Evolutionary conservation across 768 basidiomycete genomes (phyloP).

Genomic region (Calvatia gigantea): DNA sequence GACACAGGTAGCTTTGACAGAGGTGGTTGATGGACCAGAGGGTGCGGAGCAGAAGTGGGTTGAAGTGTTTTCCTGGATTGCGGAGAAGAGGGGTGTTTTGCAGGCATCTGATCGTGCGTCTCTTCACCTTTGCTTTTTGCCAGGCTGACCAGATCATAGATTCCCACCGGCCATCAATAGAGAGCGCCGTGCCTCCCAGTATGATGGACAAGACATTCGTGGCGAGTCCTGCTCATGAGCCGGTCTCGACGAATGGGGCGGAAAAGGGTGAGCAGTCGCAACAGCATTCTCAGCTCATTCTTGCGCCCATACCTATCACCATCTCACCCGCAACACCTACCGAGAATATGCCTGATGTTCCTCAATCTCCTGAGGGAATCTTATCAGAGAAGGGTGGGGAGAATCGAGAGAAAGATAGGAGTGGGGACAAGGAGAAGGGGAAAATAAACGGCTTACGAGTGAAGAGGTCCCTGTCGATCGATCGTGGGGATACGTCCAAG

Average conservation of each 20-base stretch:
- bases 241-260: neutral
- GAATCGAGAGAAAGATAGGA: slow-evolving; percentile 13
- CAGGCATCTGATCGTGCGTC: slow-evolving; percentile 17
- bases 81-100: slow-evolving; percentile 44
- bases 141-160: neutral
- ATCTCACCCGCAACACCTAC: slow-evolving; percentile 62
- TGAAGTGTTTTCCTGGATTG: slow-evolving; percentile 84
- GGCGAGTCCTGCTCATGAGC: neutral
- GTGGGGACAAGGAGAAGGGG: slow-evolving; percentile 16
- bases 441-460: slow-evolving; percentile 12
- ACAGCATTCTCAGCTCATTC: slow-evolving; percentile 13
- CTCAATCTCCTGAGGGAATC: neutral
- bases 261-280: neutral
- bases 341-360: neutral
- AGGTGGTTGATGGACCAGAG: slow-evolving; percentile 83
- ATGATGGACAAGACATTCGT: slow-evolving; percentile 6
- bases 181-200: neutral
- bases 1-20: slow-evolving; percentile 77
- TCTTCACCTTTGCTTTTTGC: neutral
- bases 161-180: slow-evolving; percentile 5
- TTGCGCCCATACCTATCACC: slow-evolving; percentile 46
- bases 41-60: slow-evolving; percentile 78
- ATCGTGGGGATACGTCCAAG: slow-evolving; percentile 45
- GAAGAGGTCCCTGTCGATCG: slow-evolving; percentile 37
- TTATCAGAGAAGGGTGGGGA: slow-evolving; percentile 4